These are phyloP conservation scores for Ilyonectria mors-panacis DNA, from an alignment of 2,329 filamentous ascomycete species.

Conservation along the genomic window DNA sequence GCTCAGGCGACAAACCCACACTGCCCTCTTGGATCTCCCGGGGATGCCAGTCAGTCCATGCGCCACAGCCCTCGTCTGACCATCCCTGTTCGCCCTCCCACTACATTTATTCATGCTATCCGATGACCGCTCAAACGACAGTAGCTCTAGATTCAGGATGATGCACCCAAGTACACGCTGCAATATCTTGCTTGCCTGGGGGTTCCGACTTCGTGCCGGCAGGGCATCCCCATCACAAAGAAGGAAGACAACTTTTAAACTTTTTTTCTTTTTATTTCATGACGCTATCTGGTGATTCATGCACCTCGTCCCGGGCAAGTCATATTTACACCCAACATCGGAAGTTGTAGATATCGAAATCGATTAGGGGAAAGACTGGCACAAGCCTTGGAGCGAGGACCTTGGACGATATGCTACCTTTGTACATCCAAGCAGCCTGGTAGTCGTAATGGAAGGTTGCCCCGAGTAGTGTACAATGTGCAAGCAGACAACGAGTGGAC, in stretches of 20 bases:
- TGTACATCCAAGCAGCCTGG: no score
- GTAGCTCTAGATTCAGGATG: conserved; percentile 57
- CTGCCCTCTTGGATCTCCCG: not conserved
- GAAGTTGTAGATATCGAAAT: not conserved
- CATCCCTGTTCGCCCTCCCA: conserved; percentile 26
- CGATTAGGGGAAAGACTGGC: not conserved
- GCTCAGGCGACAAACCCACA: not conserved
- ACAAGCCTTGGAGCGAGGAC: not conserved
- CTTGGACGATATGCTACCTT: not conserved
- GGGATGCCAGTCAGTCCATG: conserved; percentile 1
- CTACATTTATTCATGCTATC: conserved; percentile 71
- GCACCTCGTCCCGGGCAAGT: not conserved
- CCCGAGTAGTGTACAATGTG: not conserved
- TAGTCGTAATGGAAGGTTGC: not conserved
- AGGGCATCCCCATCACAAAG: not conserved
- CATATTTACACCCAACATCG: not conserved
- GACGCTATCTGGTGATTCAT: not conserved
- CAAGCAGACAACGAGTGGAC: not conserved
- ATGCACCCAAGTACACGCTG: not conserved
- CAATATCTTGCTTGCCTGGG: not conserved
- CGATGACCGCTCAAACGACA: conserved; percentile 76
- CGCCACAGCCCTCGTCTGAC: conserved; percentile 21
- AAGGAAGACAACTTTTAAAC: not conserved
- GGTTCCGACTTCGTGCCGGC: not conserved
- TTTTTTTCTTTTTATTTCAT: not conserved